Evolutionary conservation across 1,284 basidiomycete genomes (phyloP).

Genomic region (Apiotrichum domesticum): DNA sequence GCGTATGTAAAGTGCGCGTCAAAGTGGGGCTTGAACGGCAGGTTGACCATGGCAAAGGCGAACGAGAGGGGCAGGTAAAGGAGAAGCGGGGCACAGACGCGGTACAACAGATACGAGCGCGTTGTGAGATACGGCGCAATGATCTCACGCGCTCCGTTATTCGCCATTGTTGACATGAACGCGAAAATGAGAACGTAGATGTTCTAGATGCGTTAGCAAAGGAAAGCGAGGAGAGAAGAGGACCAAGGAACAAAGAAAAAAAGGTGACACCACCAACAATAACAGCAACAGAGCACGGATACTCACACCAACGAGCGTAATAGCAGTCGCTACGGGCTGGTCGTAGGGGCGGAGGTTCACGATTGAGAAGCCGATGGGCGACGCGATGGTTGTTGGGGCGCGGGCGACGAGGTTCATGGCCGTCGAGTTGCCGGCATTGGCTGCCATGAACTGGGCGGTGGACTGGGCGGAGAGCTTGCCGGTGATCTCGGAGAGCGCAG

Average conservation of each 20-base stretch:
- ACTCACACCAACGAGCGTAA: slow-evolving; percentile 57
- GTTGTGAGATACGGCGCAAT: slow-evolving; percentile 52
- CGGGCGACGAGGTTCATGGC: slow-evolving; percentile 50
- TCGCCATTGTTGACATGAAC: slow-evolving; percentile 48
- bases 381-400: slow-evolving; percentile 57
- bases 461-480: slow-evolving; percentile 26
- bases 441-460: slow-evolving; percentile 27
- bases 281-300: no score
- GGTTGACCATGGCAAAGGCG: slow-evolving; percentile 57
- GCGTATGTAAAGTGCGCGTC: slow-evolving; percentile 45
- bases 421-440: slow-evolving; percentile 45
- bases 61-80: slow-evolving; percentile 61
- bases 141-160: slow-evolving; percentile 48
- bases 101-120: slow-evolving; percentile 54
- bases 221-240: no score
- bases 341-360: slow-evolving; percentile 60
- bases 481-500: slow-evolving; percentile 26
- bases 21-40: slow-evolving; percentile 58
- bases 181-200: slow-evolving; percentile 61
- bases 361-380: slow-evolving; percentile 53
- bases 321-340: slow-evolving; percentile 63
- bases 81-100: slow-evolving; percentile 54
- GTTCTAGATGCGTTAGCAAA: slow-evolving; percentile 4
- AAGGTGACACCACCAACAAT: no score
- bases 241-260: no score